Conservation (phyloP, 108 stramenopile genomes). For the Epithemia pelagica region DNA sequence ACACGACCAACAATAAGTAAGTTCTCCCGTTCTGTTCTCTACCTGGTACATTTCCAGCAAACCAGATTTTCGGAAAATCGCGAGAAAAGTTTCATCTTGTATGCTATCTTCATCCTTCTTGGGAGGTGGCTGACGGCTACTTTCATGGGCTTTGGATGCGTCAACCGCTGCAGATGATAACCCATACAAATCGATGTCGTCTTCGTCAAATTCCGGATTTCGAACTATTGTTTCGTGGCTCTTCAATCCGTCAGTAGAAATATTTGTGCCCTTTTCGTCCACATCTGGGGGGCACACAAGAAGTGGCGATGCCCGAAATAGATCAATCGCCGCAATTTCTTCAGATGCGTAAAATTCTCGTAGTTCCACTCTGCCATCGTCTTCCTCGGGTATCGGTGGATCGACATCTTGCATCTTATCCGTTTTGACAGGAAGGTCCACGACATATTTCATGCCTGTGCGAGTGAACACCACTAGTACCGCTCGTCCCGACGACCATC, state of each 20-base stretch:
- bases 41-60: constrained; percentile 48
- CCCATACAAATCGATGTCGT: background rate
- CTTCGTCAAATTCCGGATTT: constrained; percentile 3
- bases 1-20: constrained; percentile 9
- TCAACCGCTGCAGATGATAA: background rate
- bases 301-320: constrained; percentile 30
- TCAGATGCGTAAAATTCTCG: constrained; percentile 30
- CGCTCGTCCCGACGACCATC: constrained; percentile 3
- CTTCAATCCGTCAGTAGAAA: background rate
- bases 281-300: constrained; percentile 10
- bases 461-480: constrained; percentile 18
- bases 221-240: background rate
- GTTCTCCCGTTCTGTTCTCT: constrained; percentile 10
- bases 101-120: constrained; percentile 1
- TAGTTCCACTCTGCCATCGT: constrained; percentile 29
- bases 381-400: constrained; percentile 11
- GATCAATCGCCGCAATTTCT: constrained; percentile 45
- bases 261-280: background rate
- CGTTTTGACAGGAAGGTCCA: background rate
- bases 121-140: background rate
- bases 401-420: constrained; percentile 15
- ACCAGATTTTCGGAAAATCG: constrained; percentile 64
- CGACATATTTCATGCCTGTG: background rate
- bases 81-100: constrained; percentile 23
- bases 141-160: background rate